phyloP scores from a whole-genome alignment of 306 rosid species.

The Vigna angularis region DNA sequence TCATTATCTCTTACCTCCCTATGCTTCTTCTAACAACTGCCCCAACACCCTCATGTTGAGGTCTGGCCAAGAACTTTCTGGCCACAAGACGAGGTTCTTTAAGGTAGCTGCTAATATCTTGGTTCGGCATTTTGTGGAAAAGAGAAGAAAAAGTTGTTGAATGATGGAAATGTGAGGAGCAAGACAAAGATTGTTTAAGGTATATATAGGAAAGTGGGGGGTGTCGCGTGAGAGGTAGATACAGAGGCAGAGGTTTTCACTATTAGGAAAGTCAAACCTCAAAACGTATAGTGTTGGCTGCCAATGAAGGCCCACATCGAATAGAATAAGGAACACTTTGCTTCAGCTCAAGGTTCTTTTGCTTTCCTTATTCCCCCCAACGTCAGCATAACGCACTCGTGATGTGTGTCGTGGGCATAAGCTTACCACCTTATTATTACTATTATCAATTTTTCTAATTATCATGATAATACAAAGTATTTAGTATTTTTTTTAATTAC shows the following conservation, averaged over 20 bases:
- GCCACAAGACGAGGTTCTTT: constrained; percentile 69
- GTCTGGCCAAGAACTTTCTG: constrained; percentile 86
- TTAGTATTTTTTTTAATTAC: too few species aligned
- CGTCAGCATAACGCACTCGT: constrained; percentile 74
- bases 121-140: constrained; percentile 58
- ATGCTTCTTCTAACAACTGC: constrained; percentile 98
- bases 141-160: neutral
- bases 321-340: constrained; percentile 12
- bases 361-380: constrained; percentile 1
- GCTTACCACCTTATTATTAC: neutral
- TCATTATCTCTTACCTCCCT: constrained; percentile 63
- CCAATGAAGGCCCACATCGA: constrained; percentile 52
- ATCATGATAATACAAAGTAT: too few species aligned
- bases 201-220: constrained; percentile 42
- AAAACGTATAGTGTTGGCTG: constrained; percentile 47
- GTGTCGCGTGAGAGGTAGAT: neutral
- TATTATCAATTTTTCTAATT: too few species aligned
- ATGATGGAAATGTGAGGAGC: constrained; percentile 42
- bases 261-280: constrained; percentile 56
- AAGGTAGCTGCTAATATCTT: constrained; percentile 38
- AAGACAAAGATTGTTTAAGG: constrained; percentile 34
- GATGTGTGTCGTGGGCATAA: constrained; percentile 34
- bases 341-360: constrained; percentile 50
- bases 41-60: constrained; percentile 91
- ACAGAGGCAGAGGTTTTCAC: constrained; percentile 3